These are phyloP conservation scores for Gyrodon lividus DNA, from an alignment of 768 basidiomycete species.

Conservation along the genomic window DNA sequence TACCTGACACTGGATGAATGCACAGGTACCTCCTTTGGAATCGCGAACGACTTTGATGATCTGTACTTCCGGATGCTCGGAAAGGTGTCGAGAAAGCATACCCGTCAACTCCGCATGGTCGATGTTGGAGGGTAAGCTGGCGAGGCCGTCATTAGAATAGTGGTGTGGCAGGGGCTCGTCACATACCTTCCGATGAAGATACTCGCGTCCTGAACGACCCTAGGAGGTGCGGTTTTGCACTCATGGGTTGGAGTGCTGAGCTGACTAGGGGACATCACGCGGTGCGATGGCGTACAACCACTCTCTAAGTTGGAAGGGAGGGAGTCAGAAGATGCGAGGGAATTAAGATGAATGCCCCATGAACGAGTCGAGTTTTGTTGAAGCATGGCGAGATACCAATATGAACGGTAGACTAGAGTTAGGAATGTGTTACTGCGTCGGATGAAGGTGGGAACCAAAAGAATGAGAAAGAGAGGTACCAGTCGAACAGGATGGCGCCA, in stretches of 20 bases:
- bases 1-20: conserved; percentile 86
- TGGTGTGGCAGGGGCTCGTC: neutral
- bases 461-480: conserved; percentile 10
- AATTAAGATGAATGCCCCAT: conserved; percentile 76
- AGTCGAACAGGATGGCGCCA: conserved; percentile 22
- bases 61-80: conserved; percentile 62
- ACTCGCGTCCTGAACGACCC: conserved; percentile 70
- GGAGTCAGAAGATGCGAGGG: conserved; percentile 52
- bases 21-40: conserved; percentile 75
- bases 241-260: conserved; percentile 17
- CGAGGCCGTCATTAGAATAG: conserved; percentile 10
- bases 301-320: conserved; percentile 37
- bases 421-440: conserved; percentile 17
- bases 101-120: conserved; percentile 61
- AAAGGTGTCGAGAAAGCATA: conserved; percentile 65
- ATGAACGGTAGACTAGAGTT: conserved; percentile 7
- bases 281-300: conserved; percentile 5
- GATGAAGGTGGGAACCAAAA: conserved; percentile 5
- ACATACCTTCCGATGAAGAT: conserved; percentile 81
- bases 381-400: conserved; percentile 40
- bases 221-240: conserved; percentile 38
- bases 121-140: conserved; percentile 67
- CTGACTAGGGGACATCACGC: conserved; percentile 13
- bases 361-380: conserved; percentile 45
- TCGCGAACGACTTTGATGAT: conserved; percentile 72